Evolutionary conservation across 108 stramenopile genomes (phyloP).

Genomic region (Nitzschia inconspicua): DNA sequence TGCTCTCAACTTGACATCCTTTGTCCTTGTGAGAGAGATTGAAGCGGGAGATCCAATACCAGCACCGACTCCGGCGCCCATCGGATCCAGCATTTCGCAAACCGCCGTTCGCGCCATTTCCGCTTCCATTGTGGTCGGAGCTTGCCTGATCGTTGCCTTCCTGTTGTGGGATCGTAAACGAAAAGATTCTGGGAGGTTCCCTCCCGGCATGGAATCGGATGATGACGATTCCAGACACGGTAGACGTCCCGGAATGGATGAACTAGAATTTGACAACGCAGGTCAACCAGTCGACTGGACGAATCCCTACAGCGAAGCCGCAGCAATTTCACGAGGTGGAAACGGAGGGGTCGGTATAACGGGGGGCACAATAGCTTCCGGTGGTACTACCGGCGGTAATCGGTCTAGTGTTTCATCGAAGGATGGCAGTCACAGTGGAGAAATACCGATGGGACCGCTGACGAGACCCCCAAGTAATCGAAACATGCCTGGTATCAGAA

Average conservation of each 20-base stretch:
- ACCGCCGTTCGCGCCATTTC: conserved; percentile 1
- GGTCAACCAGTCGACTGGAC: conserved; percentile 3
- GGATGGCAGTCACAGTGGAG: no score
- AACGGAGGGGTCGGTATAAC: not conserved
- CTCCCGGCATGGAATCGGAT: conserved; percentile 5
- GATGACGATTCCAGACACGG: not conserved
- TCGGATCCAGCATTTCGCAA: not conserved
- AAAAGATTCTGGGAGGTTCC: no score
- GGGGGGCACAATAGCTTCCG: not conserved
- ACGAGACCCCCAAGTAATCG: no score
- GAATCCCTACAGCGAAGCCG: not conserved
- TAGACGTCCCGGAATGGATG: not conserved
- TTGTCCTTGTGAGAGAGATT: conserved; percentile 2
- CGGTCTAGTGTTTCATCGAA: no score
- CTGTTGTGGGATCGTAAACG: conserved; percentile 22
- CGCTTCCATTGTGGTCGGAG: conserved; percentile 5
- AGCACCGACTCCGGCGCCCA: not conserved
- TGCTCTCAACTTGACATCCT: no score
- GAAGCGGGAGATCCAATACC: no score
- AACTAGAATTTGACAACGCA: no score
- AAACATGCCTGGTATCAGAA: no score
- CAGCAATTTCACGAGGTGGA: not conserved
- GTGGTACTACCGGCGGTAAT: no score
- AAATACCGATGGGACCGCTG: no score
- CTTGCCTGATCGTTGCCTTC: conserved; percentile 10